These are phyloP conservation scores for Phaeotremella skinneri DNA, from an alignment of 768 basidiomycete species.

Conservation along the genomic window DNA sequence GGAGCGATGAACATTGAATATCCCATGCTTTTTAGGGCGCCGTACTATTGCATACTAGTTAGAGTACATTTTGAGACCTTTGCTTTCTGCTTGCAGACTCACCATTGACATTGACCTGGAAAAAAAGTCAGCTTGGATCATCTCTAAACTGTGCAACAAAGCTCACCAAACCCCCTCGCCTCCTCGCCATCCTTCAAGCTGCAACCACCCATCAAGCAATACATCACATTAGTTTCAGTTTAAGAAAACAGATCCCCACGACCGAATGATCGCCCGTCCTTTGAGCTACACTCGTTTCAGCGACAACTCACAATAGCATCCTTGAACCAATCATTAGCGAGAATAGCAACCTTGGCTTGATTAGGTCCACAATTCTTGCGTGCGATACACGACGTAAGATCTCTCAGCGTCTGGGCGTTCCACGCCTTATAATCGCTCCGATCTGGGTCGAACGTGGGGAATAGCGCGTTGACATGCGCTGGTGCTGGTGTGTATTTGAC, in stretches of 20 bases:
- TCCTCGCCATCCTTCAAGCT: conserved; percentile 12
- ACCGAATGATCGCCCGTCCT: no score
- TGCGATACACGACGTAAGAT: conserved; percentile 8
- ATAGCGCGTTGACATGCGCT: not conserved
- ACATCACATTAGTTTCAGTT: not conserved
- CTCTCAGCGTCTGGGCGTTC: conserved; percentile 1
- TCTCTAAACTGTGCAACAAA: not conserved
- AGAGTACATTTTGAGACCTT: not conserved
- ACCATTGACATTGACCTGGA: conserved; percentile 2
- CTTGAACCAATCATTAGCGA: conserved; percentile 10
- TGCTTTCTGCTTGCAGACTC: not conserved
- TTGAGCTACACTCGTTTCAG: no score
- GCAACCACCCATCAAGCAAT: not conserved
- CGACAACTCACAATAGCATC: conserved; percentile 2
- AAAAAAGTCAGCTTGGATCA: not conserved
- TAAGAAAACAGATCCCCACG: not conserved
- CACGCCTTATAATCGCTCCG: not conserved
- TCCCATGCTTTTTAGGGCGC: not conserved
- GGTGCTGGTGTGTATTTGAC: not conserved
- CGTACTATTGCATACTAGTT: not conserved
- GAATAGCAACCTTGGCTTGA: conserved; percentile 12
- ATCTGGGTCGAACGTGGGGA: not conserved
- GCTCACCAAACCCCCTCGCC: conserved; percentile 12
- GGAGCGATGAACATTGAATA: conserved; percentile 1
- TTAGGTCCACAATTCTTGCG: conserved; percentile 9